Conservation (phyloP, 768 basidiomycete species). For the Lactarius vividus region DNA sequence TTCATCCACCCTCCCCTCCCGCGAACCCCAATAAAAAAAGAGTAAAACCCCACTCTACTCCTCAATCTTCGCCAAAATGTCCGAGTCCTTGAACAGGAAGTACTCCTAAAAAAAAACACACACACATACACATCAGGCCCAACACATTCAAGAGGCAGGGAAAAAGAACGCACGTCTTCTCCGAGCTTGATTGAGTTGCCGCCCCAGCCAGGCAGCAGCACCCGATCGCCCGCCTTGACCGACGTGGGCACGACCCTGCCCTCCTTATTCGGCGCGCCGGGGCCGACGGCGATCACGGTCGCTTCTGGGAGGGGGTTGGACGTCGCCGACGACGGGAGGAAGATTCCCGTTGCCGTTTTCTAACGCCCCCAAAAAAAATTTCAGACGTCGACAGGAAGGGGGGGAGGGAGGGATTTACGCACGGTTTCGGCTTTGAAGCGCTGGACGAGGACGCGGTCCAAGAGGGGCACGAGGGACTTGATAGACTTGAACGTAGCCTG, state of each 20-base stretch:
- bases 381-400: no score
- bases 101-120: constrained; percentile 69
- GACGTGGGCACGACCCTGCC: constrained; percentile 69
- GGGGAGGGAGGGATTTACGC: no score
- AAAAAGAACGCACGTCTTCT: constrained; percentile 72
- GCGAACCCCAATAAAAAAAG: background rate
- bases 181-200: constrained; percentile 95
- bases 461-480: constrained; percentile 82
- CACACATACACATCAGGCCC: background rate
- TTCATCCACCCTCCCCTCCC: background rate
- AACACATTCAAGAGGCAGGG: background rate
- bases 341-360: constrained; percentile 98
- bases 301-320: constrained; percentile 90
- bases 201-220: constrained; percentile 94
- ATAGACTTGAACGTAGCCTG: constrained; percentile 96
- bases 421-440: constrained; percentile 96
- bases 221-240: constrained; percentile 88
- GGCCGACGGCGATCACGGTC: constrained; percentile 93
- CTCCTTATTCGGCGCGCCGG: constrained; percentile 88
- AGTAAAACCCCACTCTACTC: constrained; percentile 47
- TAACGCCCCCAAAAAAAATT: constrained; percentile 35
- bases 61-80: constrained; percentile 94
- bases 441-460: constrained; percentile 97
- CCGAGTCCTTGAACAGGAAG: constrained; percentile 89
- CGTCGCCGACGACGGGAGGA: constrained; percentile 90